These are phyloP conservation scores for Penicillium mononematosum DNA, from an alignment of 495 filamentous ascomycete genomes.

Conservation along the genomic window DNA sequence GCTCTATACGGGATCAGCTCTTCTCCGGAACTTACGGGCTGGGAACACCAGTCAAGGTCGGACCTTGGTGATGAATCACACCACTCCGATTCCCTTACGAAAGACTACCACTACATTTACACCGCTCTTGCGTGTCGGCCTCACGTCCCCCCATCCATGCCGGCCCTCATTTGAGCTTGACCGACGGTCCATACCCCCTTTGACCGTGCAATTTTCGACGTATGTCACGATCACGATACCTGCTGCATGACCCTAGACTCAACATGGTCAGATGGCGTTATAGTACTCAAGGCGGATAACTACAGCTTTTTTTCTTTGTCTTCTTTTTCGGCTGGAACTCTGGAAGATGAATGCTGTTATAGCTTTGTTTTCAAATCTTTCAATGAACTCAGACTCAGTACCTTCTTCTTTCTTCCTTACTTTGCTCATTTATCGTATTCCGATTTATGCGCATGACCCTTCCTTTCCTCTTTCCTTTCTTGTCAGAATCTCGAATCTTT, in stretches of 20 bases:
- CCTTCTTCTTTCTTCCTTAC: constrained; percentile 16
- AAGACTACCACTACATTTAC: constrained; percentile 16
- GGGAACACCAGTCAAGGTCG: constrained; percentile 66
- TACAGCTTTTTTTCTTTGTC: constrained; percentile 18
- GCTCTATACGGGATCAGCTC: constrained; percentile 75
- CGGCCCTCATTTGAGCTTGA: constrained; percentile 20
- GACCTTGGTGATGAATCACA: constrained; percentile 57
- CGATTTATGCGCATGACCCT: background rate
- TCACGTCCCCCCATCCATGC: constrained; percentile 14
- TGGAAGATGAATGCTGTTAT: constrained; percentile 10
- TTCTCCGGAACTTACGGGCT: constrained; percentile 75
- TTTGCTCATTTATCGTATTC: constrained; percentile 16
- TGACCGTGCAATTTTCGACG: constrained; percentile 38
- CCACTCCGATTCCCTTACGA: constrained; percentile 8
- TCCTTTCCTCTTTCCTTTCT: constrained; percentile 17
- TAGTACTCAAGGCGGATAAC: constrained; percentile 38
- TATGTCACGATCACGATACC: constrained; percentile 50
- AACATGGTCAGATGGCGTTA: constrained; percentile 45
- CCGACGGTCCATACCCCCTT: constrained; percentile 26
- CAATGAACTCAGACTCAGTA: constrained; percentile 6
- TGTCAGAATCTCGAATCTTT: constrained; percentile 14
- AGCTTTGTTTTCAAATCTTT: constrained; percentile 7
- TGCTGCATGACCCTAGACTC: constrained; percentile 47
- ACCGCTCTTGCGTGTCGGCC: constrained; percentile 11
- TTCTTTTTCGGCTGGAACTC: constrained; percentile 15